These are phyloP conservation scores for Rhizopogon rudus DNA, from an alignment of 768 basidiomycete species.

Conservation along the genomic window DNA sequence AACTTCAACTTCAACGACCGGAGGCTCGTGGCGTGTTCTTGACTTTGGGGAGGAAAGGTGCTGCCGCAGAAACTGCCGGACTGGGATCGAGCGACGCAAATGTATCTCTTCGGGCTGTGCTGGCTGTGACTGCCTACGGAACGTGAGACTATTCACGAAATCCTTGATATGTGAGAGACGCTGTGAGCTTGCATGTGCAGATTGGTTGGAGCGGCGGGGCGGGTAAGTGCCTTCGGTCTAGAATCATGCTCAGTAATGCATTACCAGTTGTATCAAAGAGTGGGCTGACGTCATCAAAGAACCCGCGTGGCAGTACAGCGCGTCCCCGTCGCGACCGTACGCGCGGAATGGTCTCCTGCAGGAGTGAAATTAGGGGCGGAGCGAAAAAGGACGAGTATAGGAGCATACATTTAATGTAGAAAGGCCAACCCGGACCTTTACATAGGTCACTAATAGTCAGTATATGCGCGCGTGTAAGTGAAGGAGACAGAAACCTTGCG, in stretches of 20 bases:
- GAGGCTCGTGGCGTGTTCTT: neutral
- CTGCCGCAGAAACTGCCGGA: neutral
- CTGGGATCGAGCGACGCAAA: neutral
- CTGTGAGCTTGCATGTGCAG: neutral
- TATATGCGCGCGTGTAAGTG: neutral
- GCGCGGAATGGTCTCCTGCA: neutral
- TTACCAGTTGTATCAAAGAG: neutral
- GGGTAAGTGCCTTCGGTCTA: neutral
- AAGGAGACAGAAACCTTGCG: neutral
- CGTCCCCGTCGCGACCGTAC: neutral
- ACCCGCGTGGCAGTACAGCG: neutral
- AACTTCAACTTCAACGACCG: neutral
- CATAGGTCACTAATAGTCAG: neutral
- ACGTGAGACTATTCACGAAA: neutral
- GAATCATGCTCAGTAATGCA: neutral
- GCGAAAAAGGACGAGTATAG: neutral
- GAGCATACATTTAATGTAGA: neutral
- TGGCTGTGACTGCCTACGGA: neutral
- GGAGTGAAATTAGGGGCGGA: neutral
- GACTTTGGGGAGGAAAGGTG: neutral
- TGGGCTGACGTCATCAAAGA: neutral
- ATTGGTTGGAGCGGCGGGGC: neutral
- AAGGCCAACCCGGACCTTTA: too few relatives aligned
- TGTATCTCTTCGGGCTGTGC: neutral
- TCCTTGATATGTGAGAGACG: neutral